Evolutionary conservation across 805 yeast genomes (phyloP).

Genomic region (Blastobotrys muscicola): DNA sequence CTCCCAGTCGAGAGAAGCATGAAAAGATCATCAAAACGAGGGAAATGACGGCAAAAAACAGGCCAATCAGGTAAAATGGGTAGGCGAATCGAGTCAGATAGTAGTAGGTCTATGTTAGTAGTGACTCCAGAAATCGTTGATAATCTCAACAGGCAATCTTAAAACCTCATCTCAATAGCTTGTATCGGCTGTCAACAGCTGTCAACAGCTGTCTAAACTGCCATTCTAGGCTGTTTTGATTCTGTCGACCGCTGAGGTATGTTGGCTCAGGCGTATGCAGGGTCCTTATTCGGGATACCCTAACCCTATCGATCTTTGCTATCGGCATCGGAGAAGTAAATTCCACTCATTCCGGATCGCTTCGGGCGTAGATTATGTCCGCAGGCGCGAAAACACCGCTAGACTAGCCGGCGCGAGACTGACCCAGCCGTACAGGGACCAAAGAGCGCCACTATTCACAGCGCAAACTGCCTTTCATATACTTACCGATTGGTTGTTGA

Average conservation of each 20-base stretch:
- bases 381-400: too few relatives aligned
- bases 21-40: slow-evolving; percentile 29
- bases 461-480: too few relatives aligned
- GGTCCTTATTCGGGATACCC: neutral
- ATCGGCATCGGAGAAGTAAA: neutral
- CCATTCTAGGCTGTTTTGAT: too few relatives aligned
- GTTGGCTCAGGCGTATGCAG: neutral
- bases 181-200: too few relatives aligned
- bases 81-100: slow-evolving; percentile 61
- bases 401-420: too few relatives aligned
- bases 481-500: slow-evolving; percentile 27
- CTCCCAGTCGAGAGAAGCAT: slow-evolving; percentile 18
- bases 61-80: slow-evolving; percentile 51
- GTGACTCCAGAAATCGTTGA: too few relatives aligned
- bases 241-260: too few relatives aligned
- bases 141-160: too few relatives aligned
- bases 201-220: too few relatives aligned
- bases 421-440: too few relatives aligned
- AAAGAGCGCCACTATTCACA: too few relatives aligned
- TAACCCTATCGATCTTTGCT: neutral
- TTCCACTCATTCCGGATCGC: neutral
- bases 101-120: slow-evolving; percentile 34
- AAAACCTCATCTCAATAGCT: too few relatives aligned
- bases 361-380: slow-evolving; percentile 19
- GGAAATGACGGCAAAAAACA: slow-evolving; percentile 44